These are phyloP conservation scores for Amanita exitialis DNA, from an alignment of 768 basidiomycete species.

Conservation along the genomic window DNA sequence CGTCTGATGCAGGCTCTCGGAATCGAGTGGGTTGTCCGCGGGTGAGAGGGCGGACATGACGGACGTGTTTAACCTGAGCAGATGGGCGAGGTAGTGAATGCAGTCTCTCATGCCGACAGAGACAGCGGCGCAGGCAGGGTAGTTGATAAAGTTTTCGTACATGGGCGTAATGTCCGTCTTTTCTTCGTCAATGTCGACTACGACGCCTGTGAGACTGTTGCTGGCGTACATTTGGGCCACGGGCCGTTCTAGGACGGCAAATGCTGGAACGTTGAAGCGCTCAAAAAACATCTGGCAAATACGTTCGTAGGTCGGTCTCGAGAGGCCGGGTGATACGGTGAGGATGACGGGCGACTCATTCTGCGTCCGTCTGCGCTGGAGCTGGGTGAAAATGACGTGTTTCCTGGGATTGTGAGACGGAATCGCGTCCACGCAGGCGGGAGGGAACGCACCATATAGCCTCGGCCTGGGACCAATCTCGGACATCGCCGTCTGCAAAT, in stretches of 20 bases:
- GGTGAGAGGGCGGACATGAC: constrained; percentile 52
- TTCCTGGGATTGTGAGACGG: constrained; percentile 44
- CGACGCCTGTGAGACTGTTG: constrained; percentile 60
- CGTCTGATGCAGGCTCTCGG: constrained; percentile 34
- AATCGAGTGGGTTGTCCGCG: constrained; percentile 33
- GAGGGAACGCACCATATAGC: constrained; percentile 64
- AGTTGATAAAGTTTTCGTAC: constrained; percentile 58
- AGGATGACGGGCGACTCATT: constrained; percentile 85
- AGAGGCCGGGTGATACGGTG: constrained; percentile 54
- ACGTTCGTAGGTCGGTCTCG: constrained; percentile 58
- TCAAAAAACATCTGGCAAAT: constrained; percentile 86
- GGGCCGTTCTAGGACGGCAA: constrained; percentile 74
- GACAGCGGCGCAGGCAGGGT: constrained; percentile 44
- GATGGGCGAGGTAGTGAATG: constrained; percentile 62
- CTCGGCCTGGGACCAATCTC: constrained; percentile 79
- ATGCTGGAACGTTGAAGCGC: constrained; percentile 81
- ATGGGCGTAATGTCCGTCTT: constrained; percentile 72
- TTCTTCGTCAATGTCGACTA: constrained; percentile 74
- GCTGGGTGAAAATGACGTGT: constrained; percentile 63
- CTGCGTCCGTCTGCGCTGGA: constrained; percentile 71
- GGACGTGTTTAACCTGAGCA: constrained; percentile 60
- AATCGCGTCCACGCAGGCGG: not conserved
- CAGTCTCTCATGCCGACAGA: constrained; percentile 63
- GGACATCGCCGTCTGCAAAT: constrained; percentile 61
- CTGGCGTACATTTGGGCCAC: constrained; percentile 78